phyloP scores from a whole-genome alignment of 768 basidiomycete genomes.

The Neoboletus subvelutipes region DNA sequence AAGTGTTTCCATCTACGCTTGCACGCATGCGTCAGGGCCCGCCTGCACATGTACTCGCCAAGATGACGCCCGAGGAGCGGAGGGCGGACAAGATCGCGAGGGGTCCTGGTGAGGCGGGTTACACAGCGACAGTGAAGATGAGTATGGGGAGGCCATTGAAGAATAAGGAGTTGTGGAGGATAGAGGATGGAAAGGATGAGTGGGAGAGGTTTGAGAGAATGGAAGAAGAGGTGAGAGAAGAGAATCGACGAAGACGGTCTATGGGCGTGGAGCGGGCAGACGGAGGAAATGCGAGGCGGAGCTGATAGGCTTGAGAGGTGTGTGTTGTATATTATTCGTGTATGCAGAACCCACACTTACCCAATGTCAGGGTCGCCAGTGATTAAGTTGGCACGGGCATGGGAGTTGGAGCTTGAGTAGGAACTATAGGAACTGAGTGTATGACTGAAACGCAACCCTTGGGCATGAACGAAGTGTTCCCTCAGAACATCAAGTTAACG shows the following conservation, averaged over 20 bases:
- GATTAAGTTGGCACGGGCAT: too few relatives aligned
- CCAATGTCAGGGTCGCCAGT: not conserved
- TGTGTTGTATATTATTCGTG: not conserved
- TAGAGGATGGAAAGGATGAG: slow-evolving; percentile 33
- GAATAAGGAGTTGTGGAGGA: slow-evolving; percentile 34
- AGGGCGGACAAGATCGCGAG: slow-evolving; percentile 49
- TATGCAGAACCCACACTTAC: not conserved
- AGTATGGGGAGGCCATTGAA: slow-evolving; percentile 50
- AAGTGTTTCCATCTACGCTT: slow-evolving; percentile 50
- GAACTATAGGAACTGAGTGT: too few relatives aligned
- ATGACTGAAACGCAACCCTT: too few relatives aligned
- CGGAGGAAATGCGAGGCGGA: not conserved
- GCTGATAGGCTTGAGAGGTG: slow-evolving; percentile 3
- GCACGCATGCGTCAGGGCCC: slow-evolving; percentile 52
- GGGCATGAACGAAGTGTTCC: too few relatives aligned
- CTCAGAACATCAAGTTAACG: too few relatives aligned
- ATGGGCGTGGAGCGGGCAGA: not conserved
- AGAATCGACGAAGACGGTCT: slow-evolving; percentile 27
- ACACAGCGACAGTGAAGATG: slow-evolving; percentile 64
- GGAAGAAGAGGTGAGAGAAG: slow-evolving; percentile 28
- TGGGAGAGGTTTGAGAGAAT: slow-evolving; percentile 26
- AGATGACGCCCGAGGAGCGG: slow-evolving; percentile 50
- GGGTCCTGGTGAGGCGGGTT: slow-evolving; percentile 65
- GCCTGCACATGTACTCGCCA: slow-evolving; percentile 57
- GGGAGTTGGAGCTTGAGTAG: too few relatives aligned